Conservation (phyloP, 768 basidiomycete genomes). For the Lanmaoa pseudosensibilis region DNA sequence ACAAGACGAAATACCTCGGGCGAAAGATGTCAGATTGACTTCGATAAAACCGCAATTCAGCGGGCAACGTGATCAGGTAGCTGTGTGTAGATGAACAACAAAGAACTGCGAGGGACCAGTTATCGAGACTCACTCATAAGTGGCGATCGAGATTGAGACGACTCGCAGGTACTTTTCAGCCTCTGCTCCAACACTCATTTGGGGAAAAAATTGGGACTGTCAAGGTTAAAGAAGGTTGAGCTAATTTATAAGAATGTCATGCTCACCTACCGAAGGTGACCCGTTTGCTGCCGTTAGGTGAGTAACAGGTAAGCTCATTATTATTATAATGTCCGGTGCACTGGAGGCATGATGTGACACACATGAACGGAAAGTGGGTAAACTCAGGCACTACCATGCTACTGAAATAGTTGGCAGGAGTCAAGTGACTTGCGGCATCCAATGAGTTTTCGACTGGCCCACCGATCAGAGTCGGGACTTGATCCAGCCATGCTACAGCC, state of each 20-base stretch:
- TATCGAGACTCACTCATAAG: slow-evolving; percentile 36
- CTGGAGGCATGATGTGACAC: background rate
- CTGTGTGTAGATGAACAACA: slow-evolving; percentile 15
- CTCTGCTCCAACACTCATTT: slow-evolving; percentile 22
- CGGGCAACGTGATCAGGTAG: slow-evolving; percentile 35
- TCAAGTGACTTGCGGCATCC: background rate
- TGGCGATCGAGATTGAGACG: slow-evolving; percentile 37
- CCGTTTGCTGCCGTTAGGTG: slow-evolving; percentile 21
- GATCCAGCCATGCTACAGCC: too few relatives aligned
- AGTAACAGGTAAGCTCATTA: background rate
- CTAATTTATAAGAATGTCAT: slow-evolving; percentile 22
- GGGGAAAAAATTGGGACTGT: background rate
- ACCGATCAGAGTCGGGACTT: too few relatives aligned
- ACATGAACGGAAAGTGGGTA: slow-evolving; percentile 2
- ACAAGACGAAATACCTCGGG: slow-evolving; percentile 25
- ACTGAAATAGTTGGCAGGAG: slow-evolving; percentile 6
- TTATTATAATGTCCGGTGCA: background rate
- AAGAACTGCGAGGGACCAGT: background rate
- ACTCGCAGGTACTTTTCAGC: slow-evolving; percentile 36
- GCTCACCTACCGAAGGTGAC: slow-evolving; percentile 3
- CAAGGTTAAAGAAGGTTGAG: background rate
- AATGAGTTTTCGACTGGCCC: too few relatives aligned
- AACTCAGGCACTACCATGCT: background rate
- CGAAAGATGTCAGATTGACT: slow-evolving; percentile 27
- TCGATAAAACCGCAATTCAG: slow-evolving; percentile 35